phyloP scores from a whole-genome alignment of 192 early-diverging fungal genomes.

The Coemansia sp. region DNA sequence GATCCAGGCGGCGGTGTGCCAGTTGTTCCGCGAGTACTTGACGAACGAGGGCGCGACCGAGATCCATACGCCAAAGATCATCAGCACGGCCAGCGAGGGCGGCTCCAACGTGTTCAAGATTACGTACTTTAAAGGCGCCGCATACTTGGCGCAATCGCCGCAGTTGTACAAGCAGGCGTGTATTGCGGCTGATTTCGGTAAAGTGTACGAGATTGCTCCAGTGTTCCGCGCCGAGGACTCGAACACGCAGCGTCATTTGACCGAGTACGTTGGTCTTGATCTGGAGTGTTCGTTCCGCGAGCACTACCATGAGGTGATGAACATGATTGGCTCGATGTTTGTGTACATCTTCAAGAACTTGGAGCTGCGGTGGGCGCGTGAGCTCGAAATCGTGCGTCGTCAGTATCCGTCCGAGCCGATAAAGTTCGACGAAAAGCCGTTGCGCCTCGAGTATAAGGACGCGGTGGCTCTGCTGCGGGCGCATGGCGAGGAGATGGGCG shows the following conservation, averaged over 20 bases:
- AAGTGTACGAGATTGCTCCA: slow-evolving; percentile 96
- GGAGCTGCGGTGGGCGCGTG: slow-evolving; percentile 73
- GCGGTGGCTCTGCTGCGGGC: slow-evolving; percentile 86
- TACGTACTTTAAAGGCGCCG: slow-evolving; percentile 91
- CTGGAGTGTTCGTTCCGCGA: slow-evolving; percentile 98
- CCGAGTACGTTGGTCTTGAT: slow-evolving; percentile 98
- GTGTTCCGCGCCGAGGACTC: slow-evolving; percentile 99
- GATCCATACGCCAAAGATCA: slow-evolving; percentile 98
- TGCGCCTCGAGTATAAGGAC: slow-evolving; percentile 84
- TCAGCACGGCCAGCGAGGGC: slow-evolving; percentile 90
- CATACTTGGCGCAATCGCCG: slow-evolving; percentile 96
- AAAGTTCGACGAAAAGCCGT: slow-evolving; percentile 77
- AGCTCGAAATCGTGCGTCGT: slow-evolving; percentile 80
- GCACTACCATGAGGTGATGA: slow-evolving; percentile 98
- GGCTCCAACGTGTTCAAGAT: slow-evolving; percentile 98
- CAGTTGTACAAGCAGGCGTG: slow-evolving; percentile 99
- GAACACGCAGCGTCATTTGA: slow-evolving; percentile 98
- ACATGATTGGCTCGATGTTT: slow-evolving; percentile 91
- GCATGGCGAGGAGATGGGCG: slow-evolving; percentile 84
- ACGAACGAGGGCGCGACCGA: slow-evolving; percentile 80
- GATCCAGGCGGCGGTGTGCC: slow-evolving; percentile 90
- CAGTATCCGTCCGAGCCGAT: slow-evolving; percentile 95
- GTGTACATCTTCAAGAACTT: slow-evolving; percentile 89
- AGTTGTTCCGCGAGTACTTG: slow-evolving; percentile 95
- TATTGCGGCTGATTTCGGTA: slow-evolving; percentile 94